Percentiles rank a stretch among this genome's conserved stretches.
phyloP scores from a whole-genome alignment of 1,284 basidiomycete genomes.

The Apiotrichum domesticum region DNA sequence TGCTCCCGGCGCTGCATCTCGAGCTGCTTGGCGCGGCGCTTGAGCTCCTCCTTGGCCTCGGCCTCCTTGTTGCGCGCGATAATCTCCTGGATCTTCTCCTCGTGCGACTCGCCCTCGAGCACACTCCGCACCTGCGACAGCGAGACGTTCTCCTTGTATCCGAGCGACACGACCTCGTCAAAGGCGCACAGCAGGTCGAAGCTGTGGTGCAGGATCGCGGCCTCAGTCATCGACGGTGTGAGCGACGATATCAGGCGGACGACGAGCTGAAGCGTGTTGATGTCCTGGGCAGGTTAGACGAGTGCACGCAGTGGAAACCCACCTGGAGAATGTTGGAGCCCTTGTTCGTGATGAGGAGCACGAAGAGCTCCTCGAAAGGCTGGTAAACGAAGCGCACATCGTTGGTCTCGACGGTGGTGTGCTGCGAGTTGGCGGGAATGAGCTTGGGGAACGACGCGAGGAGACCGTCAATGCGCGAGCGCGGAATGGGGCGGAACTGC shows the following conservation, averaged over 20 bases:
- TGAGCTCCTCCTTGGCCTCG: constrained; percentile 98
- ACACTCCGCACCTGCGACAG: constrained; percentile 86
- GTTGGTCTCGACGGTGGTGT: constrained; percentile 88
- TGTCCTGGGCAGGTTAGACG: constrained; percentile 59
- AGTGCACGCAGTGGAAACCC: neutral
- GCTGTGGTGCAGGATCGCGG: constrained; percentile 83
- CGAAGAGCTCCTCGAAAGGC: constrained; percentile 95
- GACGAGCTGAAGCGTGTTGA: constrained; percentile 90
- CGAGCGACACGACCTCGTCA: constrained; percentile 91
- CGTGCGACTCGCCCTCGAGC: constrained; percentile 97
- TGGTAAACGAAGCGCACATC: constrained; percentile 98
- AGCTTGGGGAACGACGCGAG: constrained; percentile 96
- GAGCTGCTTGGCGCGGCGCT: constrained; percentile 93
- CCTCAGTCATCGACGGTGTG: constrained; percentile 69
- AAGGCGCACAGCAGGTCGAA: constrained; percentile 94
- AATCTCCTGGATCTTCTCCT: constrained; percentile 99
- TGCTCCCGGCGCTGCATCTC: constrained; percentile 96
- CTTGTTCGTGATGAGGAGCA: constrained; percentile 96
- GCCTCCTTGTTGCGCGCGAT: constrained; percentile 99
- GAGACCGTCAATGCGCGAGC: constrained; percentile 87
- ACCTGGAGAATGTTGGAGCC: constrained; percentile 86
- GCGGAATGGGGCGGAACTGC: constrained; percentile 90
- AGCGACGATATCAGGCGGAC: constrained; percentile 91
- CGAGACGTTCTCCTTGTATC: constrained; percentile 90
- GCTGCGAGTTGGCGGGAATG: constrained; percentile 93